Evolutionary conservation across 345 rosid species (phyloP).

Genomic region (Eucalyptus cladocalyx): DNA sequence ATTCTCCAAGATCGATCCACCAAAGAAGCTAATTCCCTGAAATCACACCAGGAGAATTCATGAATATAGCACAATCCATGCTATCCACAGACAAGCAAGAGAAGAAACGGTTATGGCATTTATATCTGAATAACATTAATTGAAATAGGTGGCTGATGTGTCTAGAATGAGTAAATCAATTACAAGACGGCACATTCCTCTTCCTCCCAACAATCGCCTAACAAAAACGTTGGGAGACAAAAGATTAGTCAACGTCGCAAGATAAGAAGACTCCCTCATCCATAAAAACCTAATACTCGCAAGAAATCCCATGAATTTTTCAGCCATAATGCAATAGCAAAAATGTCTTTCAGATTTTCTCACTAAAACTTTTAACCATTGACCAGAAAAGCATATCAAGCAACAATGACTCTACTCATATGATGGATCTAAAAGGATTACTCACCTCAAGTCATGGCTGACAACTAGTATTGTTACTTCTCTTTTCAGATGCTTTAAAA

Average conservation of each 20-base stretch:
- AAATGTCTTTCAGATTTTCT: neutral
- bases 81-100: neutral
- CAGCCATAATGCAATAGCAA: neutral
- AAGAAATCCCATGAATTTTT: neutral
- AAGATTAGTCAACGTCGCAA: neutral
- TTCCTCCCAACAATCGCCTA: neutral
- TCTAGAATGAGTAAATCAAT: neutral
- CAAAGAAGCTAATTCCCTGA: slow-evolving; percentile 61
- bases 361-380: neutral
- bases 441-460: slow-evolving; percentile 91
- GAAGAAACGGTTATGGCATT: neutral
- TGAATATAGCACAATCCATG: neutral
- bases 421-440: neutral
- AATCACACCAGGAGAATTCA: neutral
- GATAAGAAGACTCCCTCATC: neutral
- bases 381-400: neutral
- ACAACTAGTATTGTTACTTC: slow-evolving; percentile 78
- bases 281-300: neutral
- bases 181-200: neutral
- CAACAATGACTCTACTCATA: neutral
- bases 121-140: neutral
- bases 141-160: neutral
- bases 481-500: slow-evolving; percentile 75
- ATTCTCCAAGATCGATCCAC: slow-evolving; percentile 91
- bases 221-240: neutral